These are phyloP conservation scores for Polyporus arcularius DNA, from an alignment of 768 basidiomycete species.

Conservation along the genomic window DNA sequence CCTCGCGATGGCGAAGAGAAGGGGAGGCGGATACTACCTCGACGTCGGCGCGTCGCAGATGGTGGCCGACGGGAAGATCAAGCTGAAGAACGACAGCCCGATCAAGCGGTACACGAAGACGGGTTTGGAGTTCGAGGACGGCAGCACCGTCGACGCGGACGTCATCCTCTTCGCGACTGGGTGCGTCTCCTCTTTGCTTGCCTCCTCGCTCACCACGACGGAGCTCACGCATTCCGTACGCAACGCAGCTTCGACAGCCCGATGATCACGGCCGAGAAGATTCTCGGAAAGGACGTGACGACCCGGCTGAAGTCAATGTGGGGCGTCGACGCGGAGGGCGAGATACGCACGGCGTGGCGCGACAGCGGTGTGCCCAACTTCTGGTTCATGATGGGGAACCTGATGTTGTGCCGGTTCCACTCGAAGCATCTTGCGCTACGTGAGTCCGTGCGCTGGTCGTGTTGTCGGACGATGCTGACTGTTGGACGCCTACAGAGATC, in stretches of 20 bases:
- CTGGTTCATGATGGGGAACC: conserved; percentile 65
- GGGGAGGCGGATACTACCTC: conserved; percentile 68
- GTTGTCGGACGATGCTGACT: too few relatives aligned
- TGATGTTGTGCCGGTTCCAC: conserved; percentile 64
- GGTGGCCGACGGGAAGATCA: conserved; percentile 69
- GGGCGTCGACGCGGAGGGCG: conserved; percentile 69
- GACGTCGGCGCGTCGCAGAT: conserved; percentile 59
- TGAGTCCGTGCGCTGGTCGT: conserved; percentile 35
- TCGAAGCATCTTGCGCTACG: conserved; percentile 68
- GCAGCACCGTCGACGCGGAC: conserved; percentile 47
- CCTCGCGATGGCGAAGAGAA: conserved; percentile 45
- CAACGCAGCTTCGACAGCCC: conserved; percentile 46
- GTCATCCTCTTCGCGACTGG: conserved; percentile 53
- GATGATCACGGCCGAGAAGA: conserved; percentile 37
- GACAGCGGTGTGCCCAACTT: conserved; percentile 53
- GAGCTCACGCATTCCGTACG: not conserved
- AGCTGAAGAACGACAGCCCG: conserved; percentile 58
- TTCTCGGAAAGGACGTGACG: conserved; percentile 50
- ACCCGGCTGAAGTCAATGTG: conserved; percentile 54
- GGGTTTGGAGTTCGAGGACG: conserved; percentile 44
- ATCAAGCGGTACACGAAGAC: conserved; percentile 38
- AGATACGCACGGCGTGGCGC: conserved; percentile 51
- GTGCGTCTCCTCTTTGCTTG: conserved; percentile 21
- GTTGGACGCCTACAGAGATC: conserved; percentile 49
- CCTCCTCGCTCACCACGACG: not conserved